phyloP scores from a whole-genome alignment of 2,329 filamentous ascomycete species.

The Cordyceps tenuipes region DNA sequence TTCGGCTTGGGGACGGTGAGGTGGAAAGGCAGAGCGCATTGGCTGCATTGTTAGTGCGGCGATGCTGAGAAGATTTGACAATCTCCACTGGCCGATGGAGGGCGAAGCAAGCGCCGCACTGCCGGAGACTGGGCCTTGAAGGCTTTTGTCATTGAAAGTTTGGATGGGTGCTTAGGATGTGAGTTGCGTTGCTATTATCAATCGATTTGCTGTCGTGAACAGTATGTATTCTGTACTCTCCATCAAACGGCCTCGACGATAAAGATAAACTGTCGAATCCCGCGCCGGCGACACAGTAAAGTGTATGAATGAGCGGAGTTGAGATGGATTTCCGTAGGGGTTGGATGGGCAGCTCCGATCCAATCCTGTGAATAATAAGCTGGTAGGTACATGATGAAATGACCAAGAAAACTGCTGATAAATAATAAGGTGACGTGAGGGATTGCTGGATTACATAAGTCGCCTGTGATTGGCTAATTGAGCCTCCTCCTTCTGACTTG shows the following conservation, averaged over 20 bases:
- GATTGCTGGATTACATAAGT: background rate
- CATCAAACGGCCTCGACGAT: background rate
- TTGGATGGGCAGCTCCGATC: background rate
- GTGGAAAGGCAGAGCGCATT: background rate
- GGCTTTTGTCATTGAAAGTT: too few relatives aligned
- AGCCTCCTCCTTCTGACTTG: background rate
- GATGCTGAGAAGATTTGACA: background rate
- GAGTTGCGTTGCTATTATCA: too few relatives aligned
- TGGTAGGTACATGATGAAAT: too few relatives aligned
- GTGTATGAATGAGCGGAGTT: background rate
- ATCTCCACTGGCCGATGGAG: background rate
- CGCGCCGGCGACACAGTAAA: background rate
- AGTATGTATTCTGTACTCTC: too few relatives aligned
- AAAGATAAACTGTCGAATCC: background rate
- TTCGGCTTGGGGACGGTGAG: too few relatives aligned
- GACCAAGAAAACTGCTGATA: too few relatives aligned
- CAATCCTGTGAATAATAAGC: background rate
- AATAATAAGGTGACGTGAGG: too few relatives aligned
- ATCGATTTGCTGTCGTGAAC: too few relatives aligned
- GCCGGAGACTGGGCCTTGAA: background rate
- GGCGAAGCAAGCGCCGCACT: background rate
- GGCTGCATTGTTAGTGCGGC: background rate
- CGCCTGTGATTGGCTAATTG: background rate
- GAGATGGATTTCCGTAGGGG: constrained; percentile 2
- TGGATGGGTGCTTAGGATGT: background rate